Conservation (phyloP, 495 filamentous ascomycete genomes). For the Penicillium paradoxum region DNA sequence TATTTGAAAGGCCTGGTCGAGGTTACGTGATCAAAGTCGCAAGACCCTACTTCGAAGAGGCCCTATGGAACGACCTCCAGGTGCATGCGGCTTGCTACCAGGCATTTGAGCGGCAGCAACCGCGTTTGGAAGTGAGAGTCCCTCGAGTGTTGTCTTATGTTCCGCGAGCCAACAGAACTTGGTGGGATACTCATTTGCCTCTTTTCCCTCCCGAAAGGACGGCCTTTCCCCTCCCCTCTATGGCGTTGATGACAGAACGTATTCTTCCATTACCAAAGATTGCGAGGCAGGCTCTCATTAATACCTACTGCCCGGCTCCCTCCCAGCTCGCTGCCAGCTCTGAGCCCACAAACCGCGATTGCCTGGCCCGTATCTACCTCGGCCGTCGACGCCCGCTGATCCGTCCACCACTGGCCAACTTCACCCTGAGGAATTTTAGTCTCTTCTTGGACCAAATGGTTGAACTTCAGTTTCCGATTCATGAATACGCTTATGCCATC, state of each 20-base stretch:
- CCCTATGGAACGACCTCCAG: constrained; percentile 7
- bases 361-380: constrained; percentile 38
- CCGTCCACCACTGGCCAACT: constrained; percentile 11
- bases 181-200: constrained; percentile 19
- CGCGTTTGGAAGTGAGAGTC: neutral
- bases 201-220: constrained; percentile 8
- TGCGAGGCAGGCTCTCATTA: constrained; percentile 25
- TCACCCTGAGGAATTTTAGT: constrained; percentile 40
- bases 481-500: constrained; percentile 23
- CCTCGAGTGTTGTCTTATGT: constrained; percentile 8
- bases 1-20: constrained; percentile 7
- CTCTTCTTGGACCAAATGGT: constrained; percentile 41
- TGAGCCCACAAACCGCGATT: constrained; percentile 32
- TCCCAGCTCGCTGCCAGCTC: constrained; percentile 11
- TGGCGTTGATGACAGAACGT: constrained; percentile 24
- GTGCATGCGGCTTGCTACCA: neutral
- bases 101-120: neutral
- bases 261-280: constrained; percentile 32
- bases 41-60: constrained; percentile 1
- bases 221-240: constrained; percentile 16
- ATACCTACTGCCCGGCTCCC: constrained; percentile 23
- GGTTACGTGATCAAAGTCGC: constrained; percentile 5
- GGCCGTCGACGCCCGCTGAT: constrained; percentile 24
- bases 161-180: constrained; percentile 12
- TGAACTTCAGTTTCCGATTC: constrained; percentile 16